Base-by-base conservation (phyloP, 352 stramenopile genomes). In the Phytopythium delawarense region DNA sequence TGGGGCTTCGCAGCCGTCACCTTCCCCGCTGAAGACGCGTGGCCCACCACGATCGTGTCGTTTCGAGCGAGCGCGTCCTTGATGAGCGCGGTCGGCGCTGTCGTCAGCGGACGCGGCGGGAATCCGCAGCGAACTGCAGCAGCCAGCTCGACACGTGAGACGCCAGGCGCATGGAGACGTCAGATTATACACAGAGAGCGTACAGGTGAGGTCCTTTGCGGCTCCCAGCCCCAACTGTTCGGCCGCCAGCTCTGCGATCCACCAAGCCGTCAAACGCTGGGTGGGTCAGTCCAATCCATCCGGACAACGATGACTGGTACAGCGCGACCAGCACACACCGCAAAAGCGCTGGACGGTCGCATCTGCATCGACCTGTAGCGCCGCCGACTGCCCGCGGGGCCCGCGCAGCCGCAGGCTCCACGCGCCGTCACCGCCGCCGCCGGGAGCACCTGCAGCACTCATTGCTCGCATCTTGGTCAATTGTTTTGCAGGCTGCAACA, bases 391-490 rank as follows among this genome's bases (percentile, higher is more conserved):
- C 42, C 84, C 81, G 53, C 75, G 74, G 15, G 81, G 79, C 2
- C 80, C 80, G 13, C 81, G 80, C 25, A 93, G 54, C 45, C 81
- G 84, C 35, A 93, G 69, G 64, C 54, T 88, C 84, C 84, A 93
- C 72, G 78, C 87, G 42, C 13, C 30, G 28, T 28, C 40, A 21
- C 23, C 54, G 21, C 28, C 6, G 6, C 8, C 32, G 49, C 13
- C 23, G 44, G n/a, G 45, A 51, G 23, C 48, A 13, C 46, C 21
- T n/a, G 25, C 16, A 57, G 28, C 28, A 18, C 50, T 57, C 50
- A 57, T 57, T 20, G n/a, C 8, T 45, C 1, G 39, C 16, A 21
- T 8, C 39, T 45, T 48, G 42, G 42, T 48, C 15, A 25, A 13
- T 0, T 8, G 34, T 1, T 13, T 8, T 39, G 34, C 34, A 39